Conservation (phyloP, 371 early-diverging fungal species). For the Mycotypha africana region DNA sequence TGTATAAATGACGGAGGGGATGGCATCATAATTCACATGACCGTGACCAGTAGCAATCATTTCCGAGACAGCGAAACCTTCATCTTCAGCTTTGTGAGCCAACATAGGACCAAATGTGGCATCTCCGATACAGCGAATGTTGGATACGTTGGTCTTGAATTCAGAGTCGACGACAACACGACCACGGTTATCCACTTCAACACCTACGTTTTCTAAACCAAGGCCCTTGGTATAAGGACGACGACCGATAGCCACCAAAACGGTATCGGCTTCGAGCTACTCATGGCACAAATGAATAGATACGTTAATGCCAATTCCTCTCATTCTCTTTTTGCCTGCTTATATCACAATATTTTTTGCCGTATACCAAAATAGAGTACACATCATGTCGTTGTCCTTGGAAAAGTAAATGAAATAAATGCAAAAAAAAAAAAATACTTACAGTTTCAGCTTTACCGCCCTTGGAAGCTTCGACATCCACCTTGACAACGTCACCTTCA, state of each 20-base stretch:
- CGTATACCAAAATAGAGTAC: too few species aligned
- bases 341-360: too few species aligned
- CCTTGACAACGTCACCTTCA: slow-evolving; percentile 79
- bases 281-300: too few species aligned
- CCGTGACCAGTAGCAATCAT: slow-evolving; percentile 87
- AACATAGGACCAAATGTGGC: slow-evolving; percentile 96
- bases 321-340: not conserved
- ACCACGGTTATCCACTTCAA: slow-evolving; percentile 85
- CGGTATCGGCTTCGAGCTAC: slow-evolving; percentile 87
- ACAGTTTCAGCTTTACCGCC: slow-evolving; percentile 74
- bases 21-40: slow-evolving; percentile 97
- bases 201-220: slow-evolving; percentile 87
- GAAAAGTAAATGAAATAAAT: too few species aligned
- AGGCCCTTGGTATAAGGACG: slow-evolving; percentile 92
- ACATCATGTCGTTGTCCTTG: too few species aligned
- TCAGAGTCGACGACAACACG: slow-evolving; percentile 83
- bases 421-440: slow-evolving; percentile 34
- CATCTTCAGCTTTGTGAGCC: slow-evolving; percentile 99
- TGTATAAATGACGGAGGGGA: slow-evolving; percentile 98
- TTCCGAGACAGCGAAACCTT: slow-evolving; percentile 94
- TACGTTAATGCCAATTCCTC: not conserved
- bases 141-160: slow-evolving; percentile 86
- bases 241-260: slow-evolving; percentile 93
- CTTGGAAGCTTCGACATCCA: slow-evolving; percentile 89
- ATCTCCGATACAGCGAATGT: slow-evolving; percentile 96